phyloP scores from a whole-genome alignment of 495 filamentous ascomycete genomes.

The Neurospora sp. region DNA sequence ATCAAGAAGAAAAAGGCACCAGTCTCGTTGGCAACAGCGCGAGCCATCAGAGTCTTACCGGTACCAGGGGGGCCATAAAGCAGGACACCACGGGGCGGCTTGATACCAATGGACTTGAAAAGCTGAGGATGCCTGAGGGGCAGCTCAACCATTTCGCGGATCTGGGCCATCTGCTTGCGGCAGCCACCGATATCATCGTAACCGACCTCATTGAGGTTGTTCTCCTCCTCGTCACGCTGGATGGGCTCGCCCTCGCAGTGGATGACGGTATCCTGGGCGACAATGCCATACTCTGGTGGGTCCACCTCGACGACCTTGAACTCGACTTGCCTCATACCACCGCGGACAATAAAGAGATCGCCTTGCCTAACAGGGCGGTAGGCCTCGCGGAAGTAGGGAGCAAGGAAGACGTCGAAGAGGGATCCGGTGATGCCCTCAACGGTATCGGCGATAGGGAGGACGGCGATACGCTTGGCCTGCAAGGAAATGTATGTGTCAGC shows the following conservation, averaged over 20 bases:
- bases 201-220: slow-evolving; percentile 96
- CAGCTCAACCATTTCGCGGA: slow-evolving; percentile 95
- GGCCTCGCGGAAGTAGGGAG: slow-evolving; percentile 98
- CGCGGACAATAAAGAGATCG: slow-evolving; percentile 92
- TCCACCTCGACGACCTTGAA: slow-evolving; percentile 99
- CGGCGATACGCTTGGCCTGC: slow-evolving; percentile 96
- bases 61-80: slow-evolving; percentile 97
- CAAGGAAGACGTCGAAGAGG: slow-evolving; percentile 97
- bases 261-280: slow-evolving; percentile 96
- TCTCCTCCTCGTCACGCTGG: slow-evolving; percentile 97
- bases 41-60: slow-evolving; percentile 98
- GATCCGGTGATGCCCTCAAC: slow-evolving; percentile 95
- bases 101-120: slow-evolving; percentile 99
- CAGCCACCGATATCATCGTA: slow-evolving; percentile 99
- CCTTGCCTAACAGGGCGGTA: slow-evolving; percentile 95
- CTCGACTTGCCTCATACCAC: slow-evolving; percentile 96
- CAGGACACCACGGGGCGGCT: slow-evolving; percentile 95
- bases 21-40: slow-evolving; percentile 97
- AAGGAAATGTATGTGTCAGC: slow-evolving; percentile 1
- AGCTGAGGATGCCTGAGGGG: slow-evolving; percentile 93
- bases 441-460: slow-evolving; percentile 96
- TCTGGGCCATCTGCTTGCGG: slow-evolving; percentile 99
- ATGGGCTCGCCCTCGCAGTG: slow-evolving; percentile 99
- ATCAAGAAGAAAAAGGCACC: slow-evolving; percentile 99
- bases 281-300: slow-evolving; percentile 94